A percentile compares a stretch with the other conserved stretches of the same genome.
Evolutionary conservation across 2,329 filamentous ascomycete genomes (phyloP).

Genomic region (Gliomastix tumulicola): DNA sequence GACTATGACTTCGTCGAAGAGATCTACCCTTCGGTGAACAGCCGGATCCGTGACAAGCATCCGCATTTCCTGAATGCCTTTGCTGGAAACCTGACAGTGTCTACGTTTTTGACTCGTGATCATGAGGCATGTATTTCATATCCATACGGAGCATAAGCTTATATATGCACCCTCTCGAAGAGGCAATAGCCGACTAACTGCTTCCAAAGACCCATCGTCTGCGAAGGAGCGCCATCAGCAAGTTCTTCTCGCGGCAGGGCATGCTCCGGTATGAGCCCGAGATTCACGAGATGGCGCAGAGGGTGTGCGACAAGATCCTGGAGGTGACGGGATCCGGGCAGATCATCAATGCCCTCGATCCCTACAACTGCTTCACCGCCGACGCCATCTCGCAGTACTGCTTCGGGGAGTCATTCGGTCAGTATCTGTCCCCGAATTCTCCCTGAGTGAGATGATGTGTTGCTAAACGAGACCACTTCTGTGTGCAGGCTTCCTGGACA

Average conservation of each 20-base stretch:
- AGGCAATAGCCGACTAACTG: not conserved
- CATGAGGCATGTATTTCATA: constrained; percentile 6
- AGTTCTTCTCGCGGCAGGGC: constrained; percentile 24
- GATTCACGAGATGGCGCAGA: constrained; percentile 12
- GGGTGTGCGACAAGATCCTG: constrained; percentile 21
- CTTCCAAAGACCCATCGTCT: constrained; percentile 22
- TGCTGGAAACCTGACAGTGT: constrained; percentile 1
- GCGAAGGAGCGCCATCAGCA: constrained; percentile 18
- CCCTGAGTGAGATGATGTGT: too few species aligned
- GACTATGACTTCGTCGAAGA: constrained; percentile 27
- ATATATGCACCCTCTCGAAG: too few species aligned
- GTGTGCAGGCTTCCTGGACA: not conserved
- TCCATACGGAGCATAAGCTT: too few species aligned
- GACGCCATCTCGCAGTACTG: constrained; percentile 28
- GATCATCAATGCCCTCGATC: constrained; percentile 19
- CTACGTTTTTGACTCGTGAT: constrained; percentile 4
- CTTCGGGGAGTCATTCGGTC: constrained; percentile 27
- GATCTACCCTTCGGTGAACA: constrained; percentile 20
- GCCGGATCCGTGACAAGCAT: constrained; percentile 14
- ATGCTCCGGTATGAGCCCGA: constrained; percentile 18
- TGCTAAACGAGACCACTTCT: too few species aligned
- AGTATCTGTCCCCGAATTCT: too few species aligned
- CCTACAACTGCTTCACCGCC: constrained; percentile 29
- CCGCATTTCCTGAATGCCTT: constrained; percentile 3
- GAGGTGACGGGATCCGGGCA: constrained; percentile 8